A percentile compares a stretch with the other conserved stretches of the same genome.
phyloP scores from a whole-genome alignment of 139 green algal genomes.

The Coelastrella sp. region DNA sequence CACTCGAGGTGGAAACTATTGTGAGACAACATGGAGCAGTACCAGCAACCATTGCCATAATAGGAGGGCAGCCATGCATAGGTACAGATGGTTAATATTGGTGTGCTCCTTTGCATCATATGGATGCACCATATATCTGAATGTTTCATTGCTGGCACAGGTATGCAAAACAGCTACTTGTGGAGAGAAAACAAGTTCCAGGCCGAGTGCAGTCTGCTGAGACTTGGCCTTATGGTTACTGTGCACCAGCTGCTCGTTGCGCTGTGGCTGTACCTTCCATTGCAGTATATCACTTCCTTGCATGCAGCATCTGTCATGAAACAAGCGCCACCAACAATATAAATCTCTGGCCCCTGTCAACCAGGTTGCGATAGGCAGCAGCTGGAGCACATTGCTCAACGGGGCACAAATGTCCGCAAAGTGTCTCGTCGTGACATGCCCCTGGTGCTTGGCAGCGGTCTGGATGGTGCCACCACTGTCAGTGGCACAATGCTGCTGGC shows the following conservation, averaged over 20 bases:
- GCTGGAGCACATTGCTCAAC: constrained; percentile 74
- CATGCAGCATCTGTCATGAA: neutral
- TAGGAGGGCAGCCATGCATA: constrained; percentile 79
- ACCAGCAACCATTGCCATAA: constrained; percentile 95
- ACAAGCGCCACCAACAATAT: neutral
- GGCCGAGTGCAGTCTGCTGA: no score
- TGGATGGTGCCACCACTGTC: constrained; percentile 95
- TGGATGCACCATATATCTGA: neutral
- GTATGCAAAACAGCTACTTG: no score
- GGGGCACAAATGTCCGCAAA: constrained; percentile 77
- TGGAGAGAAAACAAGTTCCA: no score
- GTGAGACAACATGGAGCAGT: constrained; percentile 80
- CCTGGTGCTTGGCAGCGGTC: constrained; percentile 63
- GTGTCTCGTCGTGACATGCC: constrained; percentile 89
- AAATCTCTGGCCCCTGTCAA: neutral
- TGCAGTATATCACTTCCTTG: neutral
- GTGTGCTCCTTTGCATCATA: neutral
- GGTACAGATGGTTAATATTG: constrained; percentile 50
- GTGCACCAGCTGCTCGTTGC: no score
- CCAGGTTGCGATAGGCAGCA: constrained; percentile 45
- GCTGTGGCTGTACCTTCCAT: no score
- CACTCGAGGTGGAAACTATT: constrained; percentile 87
- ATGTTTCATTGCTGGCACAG: no score
- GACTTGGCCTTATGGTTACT: no score
- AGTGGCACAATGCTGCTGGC: constrained; percentile 95